Percentiles rank a stretch among this genome's conserved stretches.
Evolutionary conservation across 208 protist species (phyloP).

Genomic region (Kentomonas sorsogonicus): DNA sequence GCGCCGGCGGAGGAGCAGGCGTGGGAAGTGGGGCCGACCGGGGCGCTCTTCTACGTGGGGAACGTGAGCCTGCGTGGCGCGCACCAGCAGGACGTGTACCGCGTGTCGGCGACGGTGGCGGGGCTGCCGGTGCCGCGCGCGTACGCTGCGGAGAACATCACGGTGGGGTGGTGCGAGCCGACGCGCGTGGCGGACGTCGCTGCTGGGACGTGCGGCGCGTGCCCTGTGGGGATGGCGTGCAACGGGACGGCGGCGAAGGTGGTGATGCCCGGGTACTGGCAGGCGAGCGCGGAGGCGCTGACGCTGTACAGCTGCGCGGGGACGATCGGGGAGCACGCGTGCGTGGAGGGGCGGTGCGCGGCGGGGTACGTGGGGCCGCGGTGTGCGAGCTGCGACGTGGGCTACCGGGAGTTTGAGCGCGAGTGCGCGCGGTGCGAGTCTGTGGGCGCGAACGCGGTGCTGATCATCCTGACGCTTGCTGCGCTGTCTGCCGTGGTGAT

Average conservation of each 20-base stretch:
- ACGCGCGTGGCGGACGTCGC: constrained; percentile 6
- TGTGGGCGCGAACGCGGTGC: constrained; percentile 13
- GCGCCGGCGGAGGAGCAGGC: not conserved
- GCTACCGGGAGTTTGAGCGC: constrained; percentile 16
- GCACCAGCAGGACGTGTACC: constrained; percentile 12
- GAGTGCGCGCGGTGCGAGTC: constrained; percentile 20
- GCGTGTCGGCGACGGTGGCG: constrained; percentile 9
- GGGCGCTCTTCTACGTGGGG: constrained; percentile 26
- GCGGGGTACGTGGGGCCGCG: constrained; percentile 26
- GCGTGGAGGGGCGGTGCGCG: constrained; percentile 25
- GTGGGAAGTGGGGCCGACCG: constrained; percentile 16
- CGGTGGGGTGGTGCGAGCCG: constrained; percentile 16
- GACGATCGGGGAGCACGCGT: constrained; percentile 21
- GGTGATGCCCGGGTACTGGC: constrained; percentile 31
- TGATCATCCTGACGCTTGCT: constrained; percentile 17
- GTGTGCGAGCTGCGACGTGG: constrained; percentile 18
- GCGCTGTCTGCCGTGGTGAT: constrained; percentile 8
- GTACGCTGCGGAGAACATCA: constrained; percentile 10
- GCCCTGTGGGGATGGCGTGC: constrained; percentile 25
- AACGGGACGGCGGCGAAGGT: constrained; percentile 20
- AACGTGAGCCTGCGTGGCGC: constrained; percentile 21
- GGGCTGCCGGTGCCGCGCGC: constrained; percentile 12
- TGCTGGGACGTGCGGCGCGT: constrained; percentile 18
- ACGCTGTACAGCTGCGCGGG: constrained; percentile 22
- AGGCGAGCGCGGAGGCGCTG: constrained; percentile 5